Base-by-base conservation (phyloP, 2,329 filamentous ascomycete genomes). In the Davidsoniella eucalypti region DNA sequence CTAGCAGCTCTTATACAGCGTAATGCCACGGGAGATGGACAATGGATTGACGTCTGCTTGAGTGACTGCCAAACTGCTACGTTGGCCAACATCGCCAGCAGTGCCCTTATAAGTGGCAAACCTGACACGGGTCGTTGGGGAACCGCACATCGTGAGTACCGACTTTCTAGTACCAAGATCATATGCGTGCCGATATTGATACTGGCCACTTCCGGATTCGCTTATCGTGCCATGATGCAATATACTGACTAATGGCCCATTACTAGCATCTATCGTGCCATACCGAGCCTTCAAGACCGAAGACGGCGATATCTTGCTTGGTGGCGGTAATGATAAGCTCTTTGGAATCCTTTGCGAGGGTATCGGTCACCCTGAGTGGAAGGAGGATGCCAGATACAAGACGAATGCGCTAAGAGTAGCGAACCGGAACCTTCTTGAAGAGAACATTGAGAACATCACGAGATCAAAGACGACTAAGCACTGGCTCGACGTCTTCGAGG, bases 41-140 rank as follows among this genome's bases (percentile, higher is more conserved):
- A 96, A 65, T 86, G 94, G 61, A 85, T 98, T 54, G 92, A 98
- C 63, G 82, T 92, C 17, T 79, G 86, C 0, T 68, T 98, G 53
- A 93, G 87, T 56, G 92, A 98, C 62, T 95, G 88, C 59, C 92
- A 98, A 61, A 88, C 92, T 16, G 92, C 88, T 0, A 95, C 88
- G 0, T 67, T 98, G 42, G 80, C 87, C n/a, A 98, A 96, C 61
- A 87, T 98, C 59, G 92, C 90, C 7, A 94, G 86, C 61, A 94
- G 87, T 53, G 87, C 82, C 54, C 69, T 98, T 40, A 83, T 96
- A 55, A 93, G 84, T 58, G 88, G 88, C 2, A 68, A 94, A 64
- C 82, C 82, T 57, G 92, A 98, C 61, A 76, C 80, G 0, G 92
- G 92, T 0, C 75, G 92, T 55, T 96, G 92, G 90, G 92, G 92